Base-by-base conservation (phyloP, 768 basidiomycete species). In the Suillus americanus region DNA sequence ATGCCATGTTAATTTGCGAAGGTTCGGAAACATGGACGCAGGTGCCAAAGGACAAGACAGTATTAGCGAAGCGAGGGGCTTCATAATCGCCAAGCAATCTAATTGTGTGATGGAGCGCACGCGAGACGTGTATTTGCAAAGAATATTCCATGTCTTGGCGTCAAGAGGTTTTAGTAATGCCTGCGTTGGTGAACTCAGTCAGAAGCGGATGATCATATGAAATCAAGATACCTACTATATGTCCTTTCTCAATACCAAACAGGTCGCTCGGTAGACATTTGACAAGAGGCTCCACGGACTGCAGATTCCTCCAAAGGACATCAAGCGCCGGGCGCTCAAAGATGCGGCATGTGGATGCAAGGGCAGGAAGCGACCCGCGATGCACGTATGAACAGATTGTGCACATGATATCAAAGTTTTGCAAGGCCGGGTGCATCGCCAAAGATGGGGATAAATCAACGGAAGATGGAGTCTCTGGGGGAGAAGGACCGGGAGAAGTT, bases 221-320 rank as follows among this genome's bases (percentile, higher is more conserved):
- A 28, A 18, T 30, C 1, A 28, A 28, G 28, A 28, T 8, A 30
- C 50, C 50, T 18, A 28, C 50, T 14, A 28, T 51, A 51, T 2
- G 16, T 5, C 50, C 50, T 8, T 0, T 3, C 3, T 51, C 50
- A 28, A 18, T 30, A 14, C 8, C 16, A 18, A 51, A 51, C 41
- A 63, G 25, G 41, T 64, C 63, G n/a, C 63, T 64, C 16, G 63
- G 63, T 23, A 64, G 35, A 37, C 63, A 64, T 25, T 30, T 64
- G n/a, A 64, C 30, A 25, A 64, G 30, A 41, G 59, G 59, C 25
- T 25, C 43, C 5, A 64, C 33, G 12, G 25, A 43, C 16, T 48
- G 37, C 57, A 64, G 38, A 25, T 64, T 28, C 30, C 10, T 33
- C 43, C 56, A 61, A 14, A 64, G 63, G 20, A 46, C 41, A 33